These are phyloP conservation scores for Cadophora sp. DNA, from an alignment of 2,329 filamentous ascomycete species.

Conservation along the genomic window DNA sequence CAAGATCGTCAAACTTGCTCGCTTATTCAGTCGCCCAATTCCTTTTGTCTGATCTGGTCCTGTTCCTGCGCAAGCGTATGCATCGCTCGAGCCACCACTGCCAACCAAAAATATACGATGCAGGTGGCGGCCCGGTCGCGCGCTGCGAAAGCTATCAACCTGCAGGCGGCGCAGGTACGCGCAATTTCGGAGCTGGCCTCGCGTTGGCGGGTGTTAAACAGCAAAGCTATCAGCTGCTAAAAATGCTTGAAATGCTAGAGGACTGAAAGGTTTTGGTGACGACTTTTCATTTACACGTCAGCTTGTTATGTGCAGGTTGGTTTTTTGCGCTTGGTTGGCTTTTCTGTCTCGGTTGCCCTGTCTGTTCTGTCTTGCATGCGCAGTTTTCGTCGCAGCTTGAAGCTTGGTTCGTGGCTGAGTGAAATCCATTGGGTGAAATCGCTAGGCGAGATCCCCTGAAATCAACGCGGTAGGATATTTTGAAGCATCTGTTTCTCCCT, in stretches of 20 bases:
- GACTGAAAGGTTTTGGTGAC: background rate
- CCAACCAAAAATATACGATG: constrained; percentile 14
- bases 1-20: constrained; percentile 9
- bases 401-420: too few species aligned
- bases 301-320: background rate
- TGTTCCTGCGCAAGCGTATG: constrained; percentile 22
- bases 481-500: too few species aligned
- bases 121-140: background rate
- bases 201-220: background rate
- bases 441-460: too few species aligned
- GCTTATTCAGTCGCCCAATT: background rate
- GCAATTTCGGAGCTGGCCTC: background rate
- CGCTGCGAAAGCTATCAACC: background rate
- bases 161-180: constrained; percentile 14
- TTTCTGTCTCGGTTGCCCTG: background rate
- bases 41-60: too few species aligned
- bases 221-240: background rate
- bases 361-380: background rate
- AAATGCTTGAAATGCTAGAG: background rate
- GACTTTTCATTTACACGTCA: background rate
- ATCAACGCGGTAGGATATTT: too few species aligned
- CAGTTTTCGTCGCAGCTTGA: too few species aligned
- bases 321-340: background rate
- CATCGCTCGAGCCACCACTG: background rate
- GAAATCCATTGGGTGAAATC: too few species aligned